Evolutionary conservation across 2,329 filamentous ascomycete genomes (phyloP).

Genomic region (Pseudocercospora macadamiae): DNA sequence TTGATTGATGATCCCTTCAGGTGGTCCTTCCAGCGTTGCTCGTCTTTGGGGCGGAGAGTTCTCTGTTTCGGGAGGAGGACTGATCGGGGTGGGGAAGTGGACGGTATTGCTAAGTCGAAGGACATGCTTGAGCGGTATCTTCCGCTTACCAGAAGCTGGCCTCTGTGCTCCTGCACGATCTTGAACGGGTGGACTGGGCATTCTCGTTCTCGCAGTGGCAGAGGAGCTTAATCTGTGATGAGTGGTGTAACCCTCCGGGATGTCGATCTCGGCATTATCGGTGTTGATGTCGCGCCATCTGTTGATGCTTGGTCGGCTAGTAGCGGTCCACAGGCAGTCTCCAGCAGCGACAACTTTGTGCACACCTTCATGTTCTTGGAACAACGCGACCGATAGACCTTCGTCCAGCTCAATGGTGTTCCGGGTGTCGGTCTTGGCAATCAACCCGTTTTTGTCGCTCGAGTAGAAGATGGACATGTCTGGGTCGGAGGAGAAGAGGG

Average conservation of each 20-base stretch:
- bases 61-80: slow-evolving; percentile 44
- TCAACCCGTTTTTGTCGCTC: slow-evolving; percentile 83
- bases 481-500: slow-evolving; percentile 85
- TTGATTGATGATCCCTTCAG: slow-evolving; percentile 36
- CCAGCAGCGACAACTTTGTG: slow-evolving; percentile 66
- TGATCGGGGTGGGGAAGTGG: slow-evolving; percentile 62
- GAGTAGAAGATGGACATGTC: slow-evolving; percentile 91
- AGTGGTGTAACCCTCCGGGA: slow-evolving; percentile 50
- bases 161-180: slow-evolving; percentile 6
- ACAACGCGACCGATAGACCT: slow-evolving; percentile 84
- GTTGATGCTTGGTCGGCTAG: slow-evolving; percentile 87
- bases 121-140: slow-evolving; percentile 77
- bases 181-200: slow-evolving; percentile 37
- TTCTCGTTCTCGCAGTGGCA: slow-evolving; percentile 46
- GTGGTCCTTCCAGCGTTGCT: slow-evolving; percentile 56
- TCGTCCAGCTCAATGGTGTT: slow-evolving; percentile 78
- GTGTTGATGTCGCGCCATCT: slow-evolving; percentile 88
- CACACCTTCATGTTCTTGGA: slow-evolving; percentile 86
- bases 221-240: slow-evolving; percentile 61
- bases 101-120: slow-evolving; percentile 84
- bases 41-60: slow-evolving; percentile 47
- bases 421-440: slow-evolving; percentile 94
- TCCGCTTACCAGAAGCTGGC: slow-evolving; percentile 50
- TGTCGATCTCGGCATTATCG: slow-evolving; percentile 66
- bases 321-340: slow-evolving; percentile 87